Evolutionary conservation across 768 basidiomycete species (phyloP).

Genomic region (Xanthoconium purpureum): DNA sequence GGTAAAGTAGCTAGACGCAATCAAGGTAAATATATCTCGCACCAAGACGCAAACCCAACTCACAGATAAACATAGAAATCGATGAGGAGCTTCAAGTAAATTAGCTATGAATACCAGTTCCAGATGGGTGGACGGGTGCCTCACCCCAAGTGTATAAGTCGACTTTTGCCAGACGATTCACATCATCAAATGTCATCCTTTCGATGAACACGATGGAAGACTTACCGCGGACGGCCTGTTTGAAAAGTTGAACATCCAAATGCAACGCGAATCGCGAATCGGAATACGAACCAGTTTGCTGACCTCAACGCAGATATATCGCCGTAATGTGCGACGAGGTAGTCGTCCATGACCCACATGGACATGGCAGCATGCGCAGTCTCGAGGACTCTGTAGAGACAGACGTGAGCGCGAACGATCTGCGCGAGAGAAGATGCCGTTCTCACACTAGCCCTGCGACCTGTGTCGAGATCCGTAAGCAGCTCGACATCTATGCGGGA

Average conservation of each 20-base stretch:
- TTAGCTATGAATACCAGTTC: neutral
- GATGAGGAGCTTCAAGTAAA: slow-evolving; percentile 16
- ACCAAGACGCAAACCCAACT: neutral
- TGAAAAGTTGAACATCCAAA: neutral
- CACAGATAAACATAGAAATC: slow-evolving; percentile 29
- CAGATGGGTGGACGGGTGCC: neutral
- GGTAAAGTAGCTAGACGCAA: slow-evolving; percentile 24
- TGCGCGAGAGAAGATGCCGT: neutral
- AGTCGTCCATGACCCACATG: slow-evolving; percentile 25
- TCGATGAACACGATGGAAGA: neutral
- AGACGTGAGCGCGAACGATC: neutral
- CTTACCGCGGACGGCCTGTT: slow-evolving; percentile 19
- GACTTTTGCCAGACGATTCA: slow-evolving; percentile 3
- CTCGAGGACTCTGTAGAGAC: slow-evolving; percentile 16
- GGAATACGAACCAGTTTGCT: slow-evolving; percentile 21
- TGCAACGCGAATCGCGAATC: neutral
- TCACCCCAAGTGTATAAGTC: slow-evolving; percentile 25
- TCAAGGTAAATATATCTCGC: neutral
- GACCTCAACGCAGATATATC: slow-evolving; percentile 7
- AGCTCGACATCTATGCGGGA: neutral
- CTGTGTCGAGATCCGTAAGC: slow-evolving; percentile 6
- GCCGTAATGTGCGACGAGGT: slow-evolving; percentile 20
- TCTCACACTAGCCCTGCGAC: slow-evolving; percentile 22
- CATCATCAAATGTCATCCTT: neutral
- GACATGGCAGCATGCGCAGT: slow-evolving; percentile 21